Evolutionary conservation across 257 asterid genomes (phyloP), one percentile per base, ranked within the genome.

Genomic region (Osmanthus fragrans): DNA sequence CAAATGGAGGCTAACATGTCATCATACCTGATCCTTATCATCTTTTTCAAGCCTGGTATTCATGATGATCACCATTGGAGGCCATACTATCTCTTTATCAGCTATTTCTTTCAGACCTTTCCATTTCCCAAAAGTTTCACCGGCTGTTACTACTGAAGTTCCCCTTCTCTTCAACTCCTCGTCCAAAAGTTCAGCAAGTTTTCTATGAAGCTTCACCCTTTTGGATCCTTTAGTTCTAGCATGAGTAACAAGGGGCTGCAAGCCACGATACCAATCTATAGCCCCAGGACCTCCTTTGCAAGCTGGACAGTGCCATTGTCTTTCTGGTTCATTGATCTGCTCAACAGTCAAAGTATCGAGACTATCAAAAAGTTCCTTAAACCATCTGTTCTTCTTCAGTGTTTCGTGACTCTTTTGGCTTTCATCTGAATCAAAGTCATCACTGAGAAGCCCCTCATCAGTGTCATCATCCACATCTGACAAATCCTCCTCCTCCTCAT

Each of bases 261-360:
- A 42, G 39, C 90, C 90, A 47, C 75, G 32, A 39, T 74, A 84
- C 88, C 90, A 86, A 34, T 82, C 79, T 39, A 86, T 86, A 36
- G 84, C 86, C 18, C 90, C 88, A 37, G 87, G 88, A 70, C 90
- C 88, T 60, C 87, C 85, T 54, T 86, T 65, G 77, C 89, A 86
- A 18, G 86, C 88, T 5, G 89, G 87, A 70, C 89, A 83, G 64
- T 86, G 89, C 86, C 86, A 86, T 58, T 77, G 84, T 67, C 87
- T 84, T 42, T 77, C 84, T 6, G 83, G 45, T 13, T 86, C 84
- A 74, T 51, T 81, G 5, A 86, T 74, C 75, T 83, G 49, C 32
- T 82, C 81, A 15, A 71, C 81, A 15, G 76, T 71, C 75, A 86
- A 63, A 68, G 72, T 19, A 73, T 86, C 87, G 76, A 83, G 66